These are phyloP conservation scores for Chamaenerion angustifolium DNA, from an alignment of 345 rosid genomes.

Conservation along the genomic window DNA sequence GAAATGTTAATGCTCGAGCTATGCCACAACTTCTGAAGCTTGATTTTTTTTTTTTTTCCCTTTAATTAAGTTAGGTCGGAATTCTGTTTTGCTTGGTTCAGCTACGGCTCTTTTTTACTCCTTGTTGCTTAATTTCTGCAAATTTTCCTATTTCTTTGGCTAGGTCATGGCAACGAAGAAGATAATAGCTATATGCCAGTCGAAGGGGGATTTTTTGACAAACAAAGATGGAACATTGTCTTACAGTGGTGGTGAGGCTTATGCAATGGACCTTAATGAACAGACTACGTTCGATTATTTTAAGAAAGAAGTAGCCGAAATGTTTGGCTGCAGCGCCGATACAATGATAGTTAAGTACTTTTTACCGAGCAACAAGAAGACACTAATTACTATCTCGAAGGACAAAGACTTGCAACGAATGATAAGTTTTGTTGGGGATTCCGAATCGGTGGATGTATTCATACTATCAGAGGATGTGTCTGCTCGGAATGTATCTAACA, in stretches of 20 bases:
- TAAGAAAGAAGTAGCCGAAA: slow-evolving; percentile 68
- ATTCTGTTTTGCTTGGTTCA: too few relatives aligned
- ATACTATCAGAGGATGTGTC: slow-evolving; percentile 32
- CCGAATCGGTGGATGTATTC: slow-evolving; percentile 49
- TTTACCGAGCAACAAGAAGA: slow-evolving; percentile 78
- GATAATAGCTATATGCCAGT: slow-evolving; percentile 82
- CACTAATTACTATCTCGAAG: slow-evolving; percentile 75
- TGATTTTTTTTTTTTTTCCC: too few relatives aligned
- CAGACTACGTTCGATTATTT: slow-evolving; percentile 43
- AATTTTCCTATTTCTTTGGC: too few relatives aligned
- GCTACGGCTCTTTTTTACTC: too few relatives aligned
- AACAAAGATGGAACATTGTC: slow-evolving; percentile 52
- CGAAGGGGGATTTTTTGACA: slow-evolving; percentile 68
- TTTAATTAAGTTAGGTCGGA: too few relatives aligned
- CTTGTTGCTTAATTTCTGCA: too few relatives aligned
- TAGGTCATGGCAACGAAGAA: slow-evolving; percentile 59
- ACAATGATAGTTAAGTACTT: slow-evolving; percentile 61
- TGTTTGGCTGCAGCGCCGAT: slow-evolving; percentile 39
- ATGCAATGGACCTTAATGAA: slow-evolving; percentile 59
- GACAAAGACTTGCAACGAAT: slow-evolving; percentile 78
- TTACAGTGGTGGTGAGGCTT: slow-evolving; percentile 67
- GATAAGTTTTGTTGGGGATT: slow-evolving; percentile 58
- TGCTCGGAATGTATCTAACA: slow-evolving; percentile 30
- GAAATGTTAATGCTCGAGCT: too few relatives aligned
- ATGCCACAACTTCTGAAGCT: too few relatives aligned